Evolutionary conservation across 1,284 basidiomycete genomes (phyloP).

Genomic region (Ganoderma leucocontextum): DNA sequence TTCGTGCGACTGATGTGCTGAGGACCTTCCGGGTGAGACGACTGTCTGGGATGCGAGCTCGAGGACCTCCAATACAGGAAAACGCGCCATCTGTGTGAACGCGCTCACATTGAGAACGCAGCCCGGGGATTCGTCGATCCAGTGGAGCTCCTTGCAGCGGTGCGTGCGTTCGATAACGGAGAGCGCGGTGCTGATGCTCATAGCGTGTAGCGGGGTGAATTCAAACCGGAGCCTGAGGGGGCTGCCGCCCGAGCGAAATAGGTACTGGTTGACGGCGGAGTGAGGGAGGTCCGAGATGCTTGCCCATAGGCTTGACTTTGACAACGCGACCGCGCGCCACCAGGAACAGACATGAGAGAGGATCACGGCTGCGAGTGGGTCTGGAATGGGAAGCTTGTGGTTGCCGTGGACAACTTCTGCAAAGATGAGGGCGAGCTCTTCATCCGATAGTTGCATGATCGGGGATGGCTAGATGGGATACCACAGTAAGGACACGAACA

Average conservation of each 20-base stretch:
- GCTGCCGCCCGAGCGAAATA: background rate
- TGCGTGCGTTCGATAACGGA: background rate
- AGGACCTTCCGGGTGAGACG: background rate
- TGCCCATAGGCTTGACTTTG: background rate
- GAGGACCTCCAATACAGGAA: background rate
- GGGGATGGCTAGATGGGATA: background rate
- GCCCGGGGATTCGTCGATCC: background rate
- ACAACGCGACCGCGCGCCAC: background rate
- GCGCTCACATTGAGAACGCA: background rate
- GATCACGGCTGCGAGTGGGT: background rate
- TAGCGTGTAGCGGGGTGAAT: background rate
- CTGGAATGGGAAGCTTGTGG: background rate
- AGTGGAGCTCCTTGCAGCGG: background rate
- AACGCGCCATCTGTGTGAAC: background rate
- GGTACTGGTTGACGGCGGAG: background rate
- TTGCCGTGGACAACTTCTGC: background rate
- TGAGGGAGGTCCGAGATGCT: background rate
- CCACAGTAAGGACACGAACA: background rate
- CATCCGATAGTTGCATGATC: background rate
- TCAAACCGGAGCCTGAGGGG: background rate
- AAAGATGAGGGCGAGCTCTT: background rate
- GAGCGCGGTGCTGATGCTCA: background rate
- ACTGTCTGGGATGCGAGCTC: background rate
- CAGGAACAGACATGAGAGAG: slow-evolving; percentile 1
- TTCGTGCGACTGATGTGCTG: background rate